A percentile compares a stretch with the other conserved stretches of the same genome.
phyloP scores from a whole-genome alignment of 2,329 filamentous ascomycete species.

The Paracoccidioides lutzii region DNA sequence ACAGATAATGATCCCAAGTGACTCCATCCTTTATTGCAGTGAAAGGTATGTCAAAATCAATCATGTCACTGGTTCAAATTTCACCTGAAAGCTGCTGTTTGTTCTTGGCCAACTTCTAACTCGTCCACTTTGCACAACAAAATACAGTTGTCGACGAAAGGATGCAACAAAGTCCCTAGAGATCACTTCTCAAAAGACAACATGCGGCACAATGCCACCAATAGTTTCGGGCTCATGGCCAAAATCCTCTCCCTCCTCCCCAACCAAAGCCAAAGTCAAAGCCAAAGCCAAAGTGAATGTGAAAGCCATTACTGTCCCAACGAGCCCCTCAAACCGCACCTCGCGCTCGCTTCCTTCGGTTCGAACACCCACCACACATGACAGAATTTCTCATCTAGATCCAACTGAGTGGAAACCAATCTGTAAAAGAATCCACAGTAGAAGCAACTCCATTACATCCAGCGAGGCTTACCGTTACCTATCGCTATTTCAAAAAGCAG shows the following conservation, averaged over 20 bases:
- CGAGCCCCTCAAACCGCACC: conserved; percentile 4
- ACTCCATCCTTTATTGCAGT: conserved; percentile 50
- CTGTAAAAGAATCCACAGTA: conserved; percentile 3
- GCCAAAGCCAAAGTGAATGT: no score
- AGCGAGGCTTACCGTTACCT: conserved; percentile 35
- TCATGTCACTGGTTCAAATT: conserved; percentile 6
- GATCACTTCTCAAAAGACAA: conserved; percentile 15
- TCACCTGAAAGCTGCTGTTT: neutral
- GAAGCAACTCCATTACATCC: conserved; percentile 13
- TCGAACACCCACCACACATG: conserved; percentile 29
- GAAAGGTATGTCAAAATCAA: conserved; percentile 39
- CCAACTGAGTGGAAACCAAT: conserved; percentile 38
- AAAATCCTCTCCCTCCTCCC: conserved; percentile 15
- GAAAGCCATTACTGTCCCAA: conserved; percentile 21
- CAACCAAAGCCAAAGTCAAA: conserved; percentile 11
- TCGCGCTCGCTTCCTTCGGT: conserved; percentile 12
- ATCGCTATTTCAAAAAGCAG: conserved; percentile 29
- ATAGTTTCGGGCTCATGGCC: conserved; percentile 20
- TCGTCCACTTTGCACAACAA: neutral
- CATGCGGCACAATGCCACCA: conserved; percentile 18
- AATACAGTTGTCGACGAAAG: neutral
- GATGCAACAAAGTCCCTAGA: neutral
- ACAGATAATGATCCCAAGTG: conserved; percentile 50
- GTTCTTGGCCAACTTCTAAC: neutral
- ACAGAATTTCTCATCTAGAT: conserved; percentile 34